Percentiles rank a stretch among this genome's conserved stretches.
Evolutionary conservation across 257 asterid species (phyloP).

Genomic region (Cruciata laevipes): DNA sequence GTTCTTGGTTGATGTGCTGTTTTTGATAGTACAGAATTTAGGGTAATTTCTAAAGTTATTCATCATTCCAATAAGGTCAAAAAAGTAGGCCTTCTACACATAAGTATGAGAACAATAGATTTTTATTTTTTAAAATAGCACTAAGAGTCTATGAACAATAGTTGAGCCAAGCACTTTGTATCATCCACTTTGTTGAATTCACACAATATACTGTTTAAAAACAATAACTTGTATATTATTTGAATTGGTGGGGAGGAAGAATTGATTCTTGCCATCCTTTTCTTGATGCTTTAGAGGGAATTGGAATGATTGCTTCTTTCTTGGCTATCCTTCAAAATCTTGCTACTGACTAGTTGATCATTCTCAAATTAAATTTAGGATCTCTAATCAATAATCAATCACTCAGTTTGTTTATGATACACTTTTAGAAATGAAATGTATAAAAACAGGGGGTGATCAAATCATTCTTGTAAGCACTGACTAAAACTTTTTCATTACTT

Average conservation of each 20-base stretch:
- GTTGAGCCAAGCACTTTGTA: not conserved
- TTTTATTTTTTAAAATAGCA: no score
- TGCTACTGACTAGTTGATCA: not conserved
- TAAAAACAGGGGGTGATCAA: not conserved
- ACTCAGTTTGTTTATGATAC: not conserved
- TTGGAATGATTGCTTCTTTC: no score
- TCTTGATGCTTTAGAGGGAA: not conserved
- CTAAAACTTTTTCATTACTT: not conserved
- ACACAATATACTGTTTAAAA: no score
- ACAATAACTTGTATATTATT: no score
- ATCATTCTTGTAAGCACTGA: not conserved
- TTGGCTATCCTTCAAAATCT: not conserved
- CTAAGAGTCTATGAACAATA: not conserved
- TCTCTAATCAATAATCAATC: not conserved
- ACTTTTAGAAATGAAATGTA: not conserved
- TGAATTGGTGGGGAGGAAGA: not conserved
- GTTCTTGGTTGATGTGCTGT: no score
- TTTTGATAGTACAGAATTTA: not conserved
- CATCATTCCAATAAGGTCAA: slow-evolving; percentile 10
- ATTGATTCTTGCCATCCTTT: not conserved
- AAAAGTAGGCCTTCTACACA: not conserved
- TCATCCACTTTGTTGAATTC: no score
- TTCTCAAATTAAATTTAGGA: no score
- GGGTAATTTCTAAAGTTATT: slow-evolving; percentile 5
- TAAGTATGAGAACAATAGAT: not conserved